Conservation (phyloP, 192 early-diverging fungal genomes). For the Podila minutissima region DNA sequence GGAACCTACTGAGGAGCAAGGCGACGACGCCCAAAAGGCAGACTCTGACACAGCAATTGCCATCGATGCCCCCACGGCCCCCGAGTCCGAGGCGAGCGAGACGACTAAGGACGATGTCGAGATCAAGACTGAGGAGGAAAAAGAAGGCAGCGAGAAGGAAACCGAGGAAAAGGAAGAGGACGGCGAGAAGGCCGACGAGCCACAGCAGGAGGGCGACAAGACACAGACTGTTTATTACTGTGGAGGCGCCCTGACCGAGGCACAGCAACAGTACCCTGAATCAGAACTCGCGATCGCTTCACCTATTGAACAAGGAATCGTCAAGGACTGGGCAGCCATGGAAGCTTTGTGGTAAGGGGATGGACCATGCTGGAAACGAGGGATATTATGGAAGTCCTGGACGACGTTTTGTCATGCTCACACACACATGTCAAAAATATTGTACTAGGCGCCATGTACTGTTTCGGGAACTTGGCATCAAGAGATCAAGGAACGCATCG, state of each 20-base stretch:
- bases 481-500: constrained; percentile 77
- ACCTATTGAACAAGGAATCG: constrained; percentile 68
- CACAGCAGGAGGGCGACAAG: constrained; percentile 12
- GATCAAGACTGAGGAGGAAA: constrained; percentile 9
- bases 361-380: not conserved
- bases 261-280: constrained; percentile 33
- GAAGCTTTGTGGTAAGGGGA: constrained; percentile 70
- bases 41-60: not conserved
- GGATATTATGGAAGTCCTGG: not conserved
- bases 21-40: not conserved
- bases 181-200: constrained; percentile 16
- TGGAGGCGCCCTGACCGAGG: constrained; percentile 24
- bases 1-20: constrained; percentile 21
- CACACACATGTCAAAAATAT: not conserved
- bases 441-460: constrained; percentile 75
- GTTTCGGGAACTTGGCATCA: constrained; percentile 80
- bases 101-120: constrained; percentile 37
- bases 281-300: constrained; percentile 41
- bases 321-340: constrained; percentile 79
- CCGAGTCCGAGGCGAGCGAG: constrained; percentile 7
- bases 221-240: constrained; percentile 43
- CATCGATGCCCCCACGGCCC: constrained; percentile 5
- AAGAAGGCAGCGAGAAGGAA: constrained; percentile 11
- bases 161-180: not conserved
- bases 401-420: not conserved